Conservation (phyloP, 2,329 filamentous ascomycete genomes). For the Diaporthe citriasiana region DNA sequence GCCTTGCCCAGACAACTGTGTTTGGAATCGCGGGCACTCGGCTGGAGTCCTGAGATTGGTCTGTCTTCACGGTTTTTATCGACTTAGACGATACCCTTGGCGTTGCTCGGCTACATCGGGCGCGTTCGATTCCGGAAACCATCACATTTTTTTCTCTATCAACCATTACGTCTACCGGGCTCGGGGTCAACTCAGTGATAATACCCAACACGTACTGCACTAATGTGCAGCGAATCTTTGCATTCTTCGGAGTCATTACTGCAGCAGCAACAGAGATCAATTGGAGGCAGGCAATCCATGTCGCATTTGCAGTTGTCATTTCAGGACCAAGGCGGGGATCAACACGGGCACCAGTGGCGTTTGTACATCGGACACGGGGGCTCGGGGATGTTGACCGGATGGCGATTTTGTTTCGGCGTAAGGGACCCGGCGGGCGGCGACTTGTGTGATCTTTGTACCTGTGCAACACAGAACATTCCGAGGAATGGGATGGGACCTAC, state of each 20-base stretch:
- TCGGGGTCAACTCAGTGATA: neutral
- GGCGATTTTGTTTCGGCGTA: constrained; percentile 15
- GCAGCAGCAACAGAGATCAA: constrained; percentile 3
- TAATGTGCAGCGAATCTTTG: constrained; percentile 14
- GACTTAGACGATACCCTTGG: constrained; percentile 15
- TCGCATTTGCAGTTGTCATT: constrained; percentile 25
- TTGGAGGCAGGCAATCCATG: constrained; percentile 17
- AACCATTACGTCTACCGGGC: neutral
- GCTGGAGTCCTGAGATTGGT: neutral
- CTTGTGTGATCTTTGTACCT: neutral
- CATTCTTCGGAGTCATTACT: constrained; percentile 13
- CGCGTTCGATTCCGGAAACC: neutral
- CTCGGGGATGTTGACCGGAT: constrained; percentile 9
- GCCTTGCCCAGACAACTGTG: neutral
- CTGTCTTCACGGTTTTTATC: constrained; percentile 1
- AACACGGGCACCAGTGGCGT: constrained; percentile 22
- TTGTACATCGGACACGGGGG: neutral
- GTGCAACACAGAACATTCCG: constrained; percentile 22
- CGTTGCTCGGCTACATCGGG: constrained; percentile 1
- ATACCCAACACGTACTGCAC: neutral
- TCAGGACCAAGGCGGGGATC: neutral
- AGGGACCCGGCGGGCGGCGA: neutral
- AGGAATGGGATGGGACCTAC: constrained; percentile 23
- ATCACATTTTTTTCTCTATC: neutral
- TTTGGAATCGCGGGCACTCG: neutral